Conservation (phyloP, 2,329 filamentous ascomycete species). For the Nemania serpens region DNA sequence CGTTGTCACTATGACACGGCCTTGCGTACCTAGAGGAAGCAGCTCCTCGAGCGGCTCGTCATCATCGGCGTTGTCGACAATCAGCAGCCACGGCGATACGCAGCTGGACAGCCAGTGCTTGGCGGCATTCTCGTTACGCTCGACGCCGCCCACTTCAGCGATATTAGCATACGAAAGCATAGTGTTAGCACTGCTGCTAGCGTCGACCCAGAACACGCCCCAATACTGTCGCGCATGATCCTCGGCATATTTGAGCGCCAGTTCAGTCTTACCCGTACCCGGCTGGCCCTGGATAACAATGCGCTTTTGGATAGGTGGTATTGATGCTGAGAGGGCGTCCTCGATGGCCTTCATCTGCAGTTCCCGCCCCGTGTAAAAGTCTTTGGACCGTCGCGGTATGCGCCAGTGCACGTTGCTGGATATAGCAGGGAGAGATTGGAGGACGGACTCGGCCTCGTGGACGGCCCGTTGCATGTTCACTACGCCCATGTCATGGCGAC, state of each 20-base stretch:
- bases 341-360: background rate
- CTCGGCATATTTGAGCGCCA: conserved; percentile 1
- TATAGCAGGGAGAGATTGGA: background rate
- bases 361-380: background rate
- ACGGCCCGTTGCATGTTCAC: background rate
- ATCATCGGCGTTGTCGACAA: conserved; percentile 4
- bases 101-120: conserved; percentile 1
- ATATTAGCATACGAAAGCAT: background rate
- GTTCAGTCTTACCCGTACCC: conserved; percentile 2
- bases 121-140: conserved; percentile 5
- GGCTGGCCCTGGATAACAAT: background rate
- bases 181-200: background rate
- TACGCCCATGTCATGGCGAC: background rate
- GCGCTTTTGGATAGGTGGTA: background rate
- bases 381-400: background rate
- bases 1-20: conserved; percentile 2
- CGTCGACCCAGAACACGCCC: conserved; percentile 6
- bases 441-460: background rate
- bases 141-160: background rate
- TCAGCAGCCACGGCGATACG: background rate
- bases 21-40: background rate
- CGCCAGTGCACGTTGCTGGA: background rate
- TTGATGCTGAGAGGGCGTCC: background rate
- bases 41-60: background rate
- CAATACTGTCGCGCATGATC: background rate